A percentile compares a stretch with the other conserved stretches of the same genome.
phyloP scores from a whole-genome alignment of 2,329 filamentous ascomycete genomes.

The Didymella segeticola region DNA sequence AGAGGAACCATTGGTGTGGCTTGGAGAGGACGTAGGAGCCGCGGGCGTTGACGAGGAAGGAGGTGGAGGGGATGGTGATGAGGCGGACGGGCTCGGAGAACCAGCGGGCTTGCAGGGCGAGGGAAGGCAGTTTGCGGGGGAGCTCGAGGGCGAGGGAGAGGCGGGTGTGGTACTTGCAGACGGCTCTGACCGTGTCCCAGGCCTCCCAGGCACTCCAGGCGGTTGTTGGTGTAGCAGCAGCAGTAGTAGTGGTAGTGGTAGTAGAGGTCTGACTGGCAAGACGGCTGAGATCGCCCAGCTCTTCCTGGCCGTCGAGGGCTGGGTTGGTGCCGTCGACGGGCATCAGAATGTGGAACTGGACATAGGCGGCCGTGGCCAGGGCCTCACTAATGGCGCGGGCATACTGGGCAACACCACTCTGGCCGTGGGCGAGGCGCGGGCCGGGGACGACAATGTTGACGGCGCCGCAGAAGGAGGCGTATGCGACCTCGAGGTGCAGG shows the following conservation, averaged over 20 bases:
- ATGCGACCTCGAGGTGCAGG: constrained; percentile 87
- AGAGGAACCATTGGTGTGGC: constrained; percentile 63
- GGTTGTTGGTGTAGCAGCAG: constrained; percentile 62
- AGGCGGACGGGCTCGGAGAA: constrained; percentile 68
- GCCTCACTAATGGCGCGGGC: constrained; percentile 84
- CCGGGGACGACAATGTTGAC: constrained; percentile 83
- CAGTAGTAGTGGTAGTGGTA: too few species aligned
- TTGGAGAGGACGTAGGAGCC: constrained; percentile 66
- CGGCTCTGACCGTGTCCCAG: constrained; percentile 85
- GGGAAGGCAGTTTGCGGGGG: constrained; percentile 64
- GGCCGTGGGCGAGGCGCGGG: constrained; percentile 69
- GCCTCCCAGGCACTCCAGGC: constrained; percentile 87
- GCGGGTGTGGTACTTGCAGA: constrained; percentile 83
- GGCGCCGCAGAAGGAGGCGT: constrained; percentile 93
- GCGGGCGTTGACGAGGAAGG: constrained; percentile 65
- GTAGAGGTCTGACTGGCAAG: too few species aligned
- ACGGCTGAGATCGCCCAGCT: constrained; percentile 60
- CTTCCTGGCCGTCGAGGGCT: constrained; percentile 63
- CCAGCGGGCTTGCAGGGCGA: constrained; percentile 65
- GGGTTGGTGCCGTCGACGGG: constrained; percentile 76
- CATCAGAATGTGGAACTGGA: constrained; percentile 81
- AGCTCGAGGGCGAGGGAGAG: constrained; percentile 73
- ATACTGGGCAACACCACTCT: constrained; percentile 71
- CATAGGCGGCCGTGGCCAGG: constrained; percentile 73
- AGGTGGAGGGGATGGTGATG: constrained; percentile 59